Base-by-base conservation (phyloP, 257 asterid species). In the Solanum sejunctum region DNA sequence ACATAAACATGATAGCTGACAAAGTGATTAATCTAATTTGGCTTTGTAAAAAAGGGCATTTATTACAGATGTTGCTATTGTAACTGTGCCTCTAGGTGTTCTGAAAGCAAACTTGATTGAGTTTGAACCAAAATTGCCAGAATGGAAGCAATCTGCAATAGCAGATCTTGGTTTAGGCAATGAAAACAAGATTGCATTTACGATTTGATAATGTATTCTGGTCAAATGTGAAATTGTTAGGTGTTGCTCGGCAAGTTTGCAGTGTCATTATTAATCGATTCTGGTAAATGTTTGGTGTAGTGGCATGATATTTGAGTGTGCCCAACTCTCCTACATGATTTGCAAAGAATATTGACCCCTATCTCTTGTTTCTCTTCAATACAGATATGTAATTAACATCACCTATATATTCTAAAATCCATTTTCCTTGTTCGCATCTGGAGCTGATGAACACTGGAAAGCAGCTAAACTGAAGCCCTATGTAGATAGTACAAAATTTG, bases 101-200 rank as follows among this genome's bases (percentile, higher is more conserved):
- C 91, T 97, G 32, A 97, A 97, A 92, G 93, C 98, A 77, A 91
- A 94, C 86, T 41, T 89, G 28, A 97, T 97, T 12, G 90, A 94
- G 85, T 95, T 97, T 84, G 93, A 93, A 89, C 99, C 98, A 13
- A 92, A 90, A 86, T 88, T 97, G 61, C 99, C 99, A 28, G 95
- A 94, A 41, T 97, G 99, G 99, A 97, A 97, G 86, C 91, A 84
- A 47, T 81, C 96, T 86, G 99, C 99, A 13, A 95, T 97, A 87
- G 90, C 96, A 17, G 98, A 95, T 84, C 98, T 97, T 75, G 99
- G 99, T 26, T 87, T 95, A 49, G 99, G 99, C 83, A 97, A 93
- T 77, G 99, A 97, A 91, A 94, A 97, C 39, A 97, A 97, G 88
- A 92, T 97, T 54, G 98, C 98, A 10, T 85, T 32, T 97, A 79